Evolutionary conservation across 192 early-diverging fungal genomes (phyloP).

Genomic region (Neocallimastix lanati): DNA sequence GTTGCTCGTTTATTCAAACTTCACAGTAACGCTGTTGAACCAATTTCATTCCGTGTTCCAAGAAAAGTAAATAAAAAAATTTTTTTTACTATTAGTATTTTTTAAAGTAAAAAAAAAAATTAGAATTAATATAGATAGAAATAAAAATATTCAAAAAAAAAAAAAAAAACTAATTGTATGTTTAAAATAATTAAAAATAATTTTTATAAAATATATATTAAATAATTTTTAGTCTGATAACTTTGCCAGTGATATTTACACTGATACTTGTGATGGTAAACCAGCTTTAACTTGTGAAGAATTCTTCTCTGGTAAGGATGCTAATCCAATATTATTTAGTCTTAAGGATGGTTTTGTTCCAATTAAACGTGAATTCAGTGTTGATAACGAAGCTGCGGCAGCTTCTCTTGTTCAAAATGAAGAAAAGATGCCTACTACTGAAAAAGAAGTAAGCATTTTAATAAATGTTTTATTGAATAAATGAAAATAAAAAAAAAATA

Average conservation of each 20-base stretch:
- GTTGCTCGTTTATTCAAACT: constrained; percentile 90
- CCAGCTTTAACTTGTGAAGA: constrained; percentile 77
- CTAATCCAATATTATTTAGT: constrained; percentile 54
- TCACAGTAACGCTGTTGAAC: constrained; percentile 70
- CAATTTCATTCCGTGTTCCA: constrained; percentile 91
- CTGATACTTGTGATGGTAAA: constrained; percentile 58
- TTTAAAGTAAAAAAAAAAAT: too few relatives aligned
- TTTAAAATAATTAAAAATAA: too few relatives aligned
- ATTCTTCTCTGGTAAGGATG: constrained; percentile 73
- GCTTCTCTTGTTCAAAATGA: neutral
- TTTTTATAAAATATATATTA: too few relatives aligned
- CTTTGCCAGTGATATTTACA: constrained; percentile 93
- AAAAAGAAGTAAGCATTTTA: neutral
- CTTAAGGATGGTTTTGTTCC: constrained; percentile 48
- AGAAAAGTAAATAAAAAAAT: constrained; percentile 63
- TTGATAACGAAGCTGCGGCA: neutral
- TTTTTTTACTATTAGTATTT: too few relatives aligned
- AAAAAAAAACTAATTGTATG: too few relatives aligned
- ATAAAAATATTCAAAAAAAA: too few relatives aligned
- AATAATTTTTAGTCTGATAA: constrained; percentile 79
- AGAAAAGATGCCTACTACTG: neutral
- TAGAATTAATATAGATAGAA: too few relatives aligned
- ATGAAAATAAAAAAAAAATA: too few relatives aligned
- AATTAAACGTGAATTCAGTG: neutral
- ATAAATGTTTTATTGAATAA: too few relatives aligned